Evolutionary conservation across 441 rosid species (phyloP).

Genomic region (Eruca vesicaria): DNA sequence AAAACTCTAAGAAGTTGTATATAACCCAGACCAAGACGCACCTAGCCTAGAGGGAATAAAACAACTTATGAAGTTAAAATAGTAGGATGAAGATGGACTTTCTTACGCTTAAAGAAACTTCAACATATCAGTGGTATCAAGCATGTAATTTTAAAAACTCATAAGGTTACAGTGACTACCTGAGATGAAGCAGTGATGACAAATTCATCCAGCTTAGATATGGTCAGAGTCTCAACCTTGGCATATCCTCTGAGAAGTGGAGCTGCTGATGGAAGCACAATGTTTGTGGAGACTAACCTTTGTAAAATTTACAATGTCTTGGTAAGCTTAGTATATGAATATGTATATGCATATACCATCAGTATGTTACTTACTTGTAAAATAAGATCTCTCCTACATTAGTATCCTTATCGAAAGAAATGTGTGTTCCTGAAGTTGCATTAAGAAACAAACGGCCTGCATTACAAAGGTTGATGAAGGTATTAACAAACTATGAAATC

Average conservation of each 20-base stretch:
- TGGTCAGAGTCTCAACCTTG: too few relatives aligned
- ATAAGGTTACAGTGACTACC: too few relatives aligned
- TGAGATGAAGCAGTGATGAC: too few relatives aligned
- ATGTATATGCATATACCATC: not conserved
- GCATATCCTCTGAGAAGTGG: too few relatives aligned
- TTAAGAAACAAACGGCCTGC: not conserved
- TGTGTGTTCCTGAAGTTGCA: not conserved
- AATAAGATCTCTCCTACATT: not conserved
- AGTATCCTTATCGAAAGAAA: not conserved
- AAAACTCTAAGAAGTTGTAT: too few relatives aligned
- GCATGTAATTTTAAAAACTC: too few relatives aligned
- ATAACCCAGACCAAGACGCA: not conserved
- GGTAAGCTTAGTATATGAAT: too few relatives aligned
- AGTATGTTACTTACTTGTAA: not conserved
- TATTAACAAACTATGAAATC: not conserved
- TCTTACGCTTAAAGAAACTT: not conserved
- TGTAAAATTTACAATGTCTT: too few relatives aligned
- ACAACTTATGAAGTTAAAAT: not conserved
- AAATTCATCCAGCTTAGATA: too few relatives aligned
- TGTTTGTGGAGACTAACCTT: not conserved
- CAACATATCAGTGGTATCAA: too few relatives aligned
- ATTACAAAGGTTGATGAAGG: not conserved
- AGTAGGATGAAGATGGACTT: not conserved
- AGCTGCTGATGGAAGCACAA: not conserved
- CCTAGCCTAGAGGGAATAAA: not conserved